These are phyloP conservation scores for Hanseniaspora valbyensis DNA, from an alignment of 805 yeast species.

Conservation along the genomic window DNA sequence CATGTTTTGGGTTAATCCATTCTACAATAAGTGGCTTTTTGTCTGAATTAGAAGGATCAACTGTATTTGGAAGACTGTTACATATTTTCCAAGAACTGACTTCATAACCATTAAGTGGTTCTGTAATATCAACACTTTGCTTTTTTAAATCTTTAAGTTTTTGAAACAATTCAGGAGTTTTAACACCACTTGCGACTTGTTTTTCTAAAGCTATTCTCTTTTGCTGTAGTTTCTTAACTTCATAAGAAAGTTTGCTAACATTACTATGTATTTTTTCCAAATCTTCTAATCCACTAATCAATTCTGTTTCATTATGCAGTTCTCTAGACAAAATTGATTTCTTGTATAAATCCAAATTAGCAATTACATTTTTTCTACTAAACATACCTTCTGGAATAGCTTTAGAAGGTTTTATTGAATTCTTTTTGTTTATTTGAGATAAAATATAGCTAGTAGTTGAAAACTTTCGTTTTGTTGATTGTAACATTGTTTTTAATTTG, in stretches of 20 bases:
- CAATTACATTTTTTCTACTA: constrained; percentile 23
- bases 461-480: background rate
- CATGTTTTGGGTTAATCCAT: constrained; percentile 37
- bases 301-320: constrained; percentile 21
- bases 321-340: constrained; percentile 26
- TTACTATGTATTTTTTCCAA: constrained; percentile 25
- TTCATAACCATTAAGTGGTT: constrained; percentile 26
- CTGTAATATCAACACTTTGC: constrained; percentile 21
- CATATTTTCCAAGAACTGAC: constrained; percentile 32
- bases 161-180: constrained; percentile 16
- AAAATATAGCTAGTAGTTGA: background rate
- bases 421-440: background rate
- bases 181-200: constrained; percentile 22
- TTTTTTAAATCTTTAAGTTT: constrained; percentile 23
- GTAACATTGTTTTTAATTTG: background rate
- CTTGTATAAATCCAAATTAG: constrained; percentile 19
- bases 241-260: constrained; percentile 19
- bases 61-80: constrained; percentile 51
- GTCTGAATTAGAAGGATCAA: constrained; percentile 40
- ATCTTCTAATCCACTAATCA: constrained; percentile 23
- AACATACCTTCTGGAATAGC: constrained; percentile 21
- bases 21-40: constrained; percentile 36
- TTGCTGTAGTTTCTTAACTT: constrained; percentile 26
- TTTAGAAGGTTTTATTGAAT: constrained; percentile 5
- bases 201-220: constrained; percentile 26